Evolutionary conservation across 495 filamentous ascomycete genomes (phyloP).

Genomic region (Astrothelium macrocarpum): DNA sequence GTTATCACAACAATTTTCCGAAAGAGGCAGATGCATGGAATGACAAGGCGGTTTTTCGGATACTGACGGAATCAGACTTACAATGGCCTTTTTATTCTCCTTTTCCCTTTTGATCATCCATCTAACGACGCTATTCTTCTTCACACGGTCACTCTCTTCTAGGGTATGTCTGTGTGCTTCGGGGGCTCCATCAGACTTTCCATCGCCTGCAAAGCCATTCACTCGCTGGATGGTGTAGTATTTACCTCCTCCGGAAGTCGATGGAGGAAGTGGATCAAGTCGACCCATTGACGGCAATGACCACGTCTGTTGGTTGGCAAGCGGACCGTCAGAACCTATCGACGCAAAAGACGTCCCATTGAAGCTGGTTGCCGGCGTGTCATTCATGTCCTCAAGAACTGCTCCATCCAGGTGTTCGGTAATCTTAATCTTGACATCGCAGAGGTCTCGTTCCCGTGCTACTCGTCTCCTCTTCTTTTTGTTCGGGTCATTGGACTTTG

Average conservation of each 20-base stretch:
- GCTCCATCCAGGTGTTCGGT: conserved; percentile 63
- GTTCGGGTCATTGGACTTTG: conserved; percentile 74
- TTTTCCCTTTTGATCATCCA: conserved; percentile 56
- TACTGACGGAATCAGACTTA: conserved; percentile 37
- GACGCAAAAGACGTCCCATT: conserved; percentile 4
- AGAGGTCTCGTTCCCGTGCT: conserved; percentile 66
- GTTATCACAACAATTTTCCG: conserved; percentile 6
- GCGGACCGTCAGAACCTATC: background rate
- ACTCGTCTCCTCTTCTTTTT: conserved; percentile 84
- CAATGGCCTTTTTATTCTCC: conserved; percentile 57
- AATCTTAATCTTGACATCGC: conserved; percentile 89
- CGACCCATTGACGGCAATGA: background rate
- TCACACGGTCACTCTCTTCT: conserved; percentile 72
- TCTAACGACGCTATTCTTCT: conserved; percentile 72
- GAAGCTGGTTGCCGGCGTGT: conserved; percentile 2
- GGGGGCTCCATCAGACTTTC: conserved; percentile 56
- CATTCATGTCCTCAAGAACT: background rate
- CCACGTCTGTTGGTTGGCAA: background rate
- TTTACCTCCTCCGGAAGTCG: conserved; percentile 15
- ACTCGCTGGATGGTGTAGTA: conserved; percentile 47
- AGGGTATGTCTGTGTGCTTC: conserved; percentile 66
- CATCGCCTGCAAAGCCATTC: conserved; percentile 67
- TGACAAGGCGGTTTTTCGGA: background rate
- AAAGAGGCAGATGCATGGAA: background rate
- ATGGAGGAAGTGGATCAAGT: background rate